A percentile compares a stretch with the other conserved stretches of the same genome.
Evolutionary conservation across 495 filamentous ascomycete species (phyloP).

Genomic region (Talaromyces nanjingensis): DNA sequence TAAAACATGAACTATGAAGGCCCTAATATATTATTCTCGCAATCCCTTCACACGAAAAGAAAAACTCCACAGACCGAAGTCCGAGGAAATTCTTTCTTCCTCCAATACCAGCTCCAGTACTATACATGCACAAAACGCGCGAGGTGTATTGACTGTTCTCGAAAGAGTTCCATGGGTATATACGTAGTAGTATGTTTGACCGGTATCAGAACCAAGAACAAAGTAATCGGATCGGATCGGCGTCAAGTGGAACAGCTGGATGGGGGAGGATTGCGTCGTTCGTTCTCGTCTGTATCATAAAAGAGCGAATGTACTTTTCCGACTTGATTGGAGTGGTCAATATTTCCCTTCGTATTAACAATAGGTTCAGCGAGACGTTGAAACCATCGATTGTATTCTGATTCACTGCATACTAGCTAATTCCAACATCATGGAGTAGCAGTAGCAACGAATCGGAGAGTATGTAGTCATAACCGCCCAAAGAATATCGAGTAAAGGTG

Average conservation of each 20-base stretch:
- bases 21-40: slow-evolving; percentile 36
- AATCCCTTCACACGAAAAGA: slow-evolving; percentile 18
- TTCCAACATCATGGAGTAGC: not conserved
- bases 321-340: too few relatives aligned
- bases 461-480: not conserved
- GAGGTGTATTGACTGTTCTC: slow-evolving; percentile 37
- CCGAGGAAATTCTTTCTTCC: slow-evolving; percentile 16
- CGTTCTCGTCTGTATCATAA: not conserved
- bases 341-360: too few relatives aligned
- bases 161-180: slow-evolving; percentile 28
- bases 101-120: slow-evolving; percentile 35
- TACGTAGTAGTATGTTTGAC: slow-evolving; percentile 7
- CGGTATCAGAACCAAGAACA: not conserved
- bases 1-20: slow-evolving; percentile 48
- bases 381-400: not conserved
- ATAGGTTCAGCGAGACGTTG: too few relatives aligned
- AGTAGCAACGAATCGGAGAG: not conserved
- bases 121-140: slow-evolving; percentile 40
- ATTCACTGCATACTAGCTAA: not conserved
- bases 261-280: slow-evolving; percentile 17
- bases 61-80: slow-evolving; percentile 14
- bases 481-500: not conserved
- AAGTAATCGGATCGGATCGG: slow-evolving; percentile 8
- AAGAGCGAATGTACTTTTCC: not conserved
- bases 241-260: slow-evolving; percentile 34